Evolutionary conservation across 192 early-diverging fungal species (phyloP), one percentile per base, ranked within the genome.

Genomic region (Entomortierella chlamydospora): DNA sequence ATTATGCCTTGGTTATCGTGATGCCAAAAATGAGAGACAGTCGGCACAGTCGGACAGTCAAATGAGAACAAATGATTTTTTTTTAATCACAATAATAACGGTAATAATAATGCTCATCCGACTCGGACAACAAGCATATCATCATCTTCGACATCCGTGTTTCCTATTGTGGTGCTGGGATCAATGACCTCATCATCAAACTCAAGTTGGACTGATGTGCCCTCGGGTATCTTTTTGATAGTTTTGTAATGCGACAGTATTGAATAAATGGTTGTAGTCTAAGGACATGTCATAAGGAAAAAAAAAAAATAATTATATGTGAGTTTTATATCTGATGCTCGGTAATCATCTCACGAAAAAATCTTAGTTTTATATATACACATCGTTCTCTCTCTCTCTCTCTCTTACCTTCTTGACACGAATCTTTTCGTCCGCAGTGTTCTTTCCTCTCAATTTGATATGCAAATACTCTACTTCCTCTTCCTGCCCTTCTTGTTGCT

Each of bases 141-240:
- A 58, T 86, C 88, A 55, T 88, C 87, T 39, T 89, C 86, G 25
- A 89, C 74, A 15, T 90, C 89, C 1, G 87, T 87, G 22, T 86
- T 81, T 30, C 81, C 85, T 20, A 90, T 70, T 0, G 77, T 73
- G 30, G 26, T 56, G 29, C 25, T 57, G 1, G 84, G 86, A 57
- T 88, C 80, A 2, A 90, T 78, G 11, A 30, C 61, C 55, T 88
- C 88, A 50, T 87, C 86, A 45, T 90, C 89, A 79, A 88, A 90
- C 71, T 86, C 83, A 12, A 90, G 82, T 20, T 50, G 54, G 5
- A 86, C 66, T 0, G 25, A 18, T 3, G 66, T 61, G 17, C 49
- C 51, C 4, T 62, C 29, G 4, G 57, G 39, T 4, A 90, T 39
- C 7, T 58, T 58, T 20, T 81, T 83, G 33, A 85, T 70, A 26